Base-by-base conservation (phyloP, 2,329 filamentous ascomycete species). In the Ophiostoma triangulosporum region DNA sequence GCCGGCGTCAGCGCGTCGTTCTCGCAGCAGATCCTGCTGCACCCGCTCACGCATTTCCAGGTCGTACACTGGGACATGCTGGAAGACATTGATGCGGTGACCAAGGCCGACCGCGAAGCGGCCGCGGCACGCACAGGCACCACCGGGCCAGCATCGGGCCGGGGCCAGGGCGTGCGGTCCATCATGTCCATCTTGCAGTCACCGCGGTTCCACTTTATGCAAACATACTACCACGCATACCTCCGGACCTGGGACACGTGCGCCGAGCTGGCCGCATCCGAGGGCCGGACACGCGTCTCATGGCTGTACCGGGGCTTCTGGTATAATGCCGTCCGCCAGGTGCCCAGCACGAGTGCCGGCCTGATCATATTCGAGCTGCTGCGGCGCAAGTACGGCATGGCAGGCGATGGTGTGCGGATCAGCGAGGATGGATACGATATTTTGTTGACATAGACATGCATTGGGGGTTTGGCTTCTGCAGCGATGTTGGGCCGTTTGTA, bases 291-390 rank as follows among this genome's bases (percentile, higher is more conserved):
- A 1, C 72, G 83, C 64, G 64, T 73, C 22, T 71, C 69, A 14
- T 89, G 84, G 76, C 66, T 89, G 6, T 90, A 85, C 62, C 72
- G 78, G 5, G 83, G 81, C 12, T 88, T 89, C 64, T 80, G 84
- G 73, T 78, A 78, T 76, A 82, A 76, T 52, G 85, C 85, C 0
- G 75, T 88, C 51, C 72, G 83, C 5, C 84, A 88, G 66, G 83
- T 87, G 2, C 86, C 86, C 0, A 86, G 83, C 63, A 89, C 86
- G 2, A 85, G 81, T 56, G 85, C 85, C 0, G 86, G 84, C 0
- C 64, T 90, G 56, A 86, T 90, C 59, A 86, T 88, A 20, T 90
- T 90, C 64, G 86, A 90, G 67, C 64, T 90, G 45, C 80, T 88
- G 35, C 71, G 86, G 54, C 72, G 84, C 33, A 87, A 86, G 66